A percentile compares a stretch with the other conserved stretches of the same genome.
Conservation (phyloP, 352 stramenopile species). For the Saprolegnia diclina region DNA sequence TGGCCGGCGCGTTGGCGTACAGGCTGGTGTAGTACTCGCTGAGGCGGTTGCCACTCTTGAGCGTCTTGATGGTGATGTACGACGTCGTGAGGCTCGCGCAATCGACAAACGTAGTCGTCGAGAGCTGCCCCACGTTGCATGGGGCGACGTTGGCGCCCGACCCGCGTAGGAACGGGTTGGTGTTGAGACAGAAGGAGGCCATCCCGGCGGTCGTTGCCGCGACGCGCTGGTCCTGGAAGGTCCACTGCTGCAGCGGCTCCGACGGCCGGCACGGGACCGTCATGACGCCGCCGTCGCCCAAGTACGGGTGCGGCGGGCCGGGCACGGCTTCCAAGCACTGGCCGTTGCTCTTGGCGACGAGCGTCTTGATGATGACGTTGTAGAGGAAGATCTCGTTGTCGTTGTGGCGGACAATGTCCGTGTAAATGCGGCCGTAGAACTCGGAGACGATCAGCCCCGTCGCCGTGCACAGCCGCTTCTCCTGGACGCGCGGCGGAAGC, state of each 20-base stretch:
- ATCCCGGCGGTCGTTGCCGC: not conserved
- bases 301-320: not conserved
- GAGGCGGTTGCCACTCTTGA: not conserved
- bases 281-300: not conserved
- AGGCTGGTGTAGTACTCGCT: constrained; percentile 2
- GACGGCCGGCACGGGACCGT: not conserved
- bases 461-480: not conserved
- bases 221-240: not conserved
- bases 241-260: not conserved
- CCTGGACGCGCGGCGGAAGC: not conserved
- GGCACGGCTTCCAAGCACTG: not conserved
- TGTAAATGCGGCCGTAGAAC: not conserved
- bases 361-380: not conserved
- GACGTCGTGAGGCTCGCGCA: not conserved
- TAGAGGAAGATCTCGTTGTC: not conserved
- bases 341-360: constrained; percentile 8
- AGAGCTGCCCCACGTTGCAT: not conserved
- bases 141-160: not conserved
- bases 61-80: not conserved
- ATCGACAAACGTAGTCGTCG: not conserved
- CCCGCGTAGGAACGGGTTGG: not conserved
- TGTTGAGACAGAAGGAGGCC: not conserved
- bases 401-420: constrained; percentile 6
- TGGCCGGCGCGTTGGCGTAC: not conserved
- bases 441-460: not conserved